Evolutionary conservation across 768 basidiomycete genomes (phyloP), one percentile per base, ranked within the genome.

Genomic region (Fomitopsis pulvina): DNA sequence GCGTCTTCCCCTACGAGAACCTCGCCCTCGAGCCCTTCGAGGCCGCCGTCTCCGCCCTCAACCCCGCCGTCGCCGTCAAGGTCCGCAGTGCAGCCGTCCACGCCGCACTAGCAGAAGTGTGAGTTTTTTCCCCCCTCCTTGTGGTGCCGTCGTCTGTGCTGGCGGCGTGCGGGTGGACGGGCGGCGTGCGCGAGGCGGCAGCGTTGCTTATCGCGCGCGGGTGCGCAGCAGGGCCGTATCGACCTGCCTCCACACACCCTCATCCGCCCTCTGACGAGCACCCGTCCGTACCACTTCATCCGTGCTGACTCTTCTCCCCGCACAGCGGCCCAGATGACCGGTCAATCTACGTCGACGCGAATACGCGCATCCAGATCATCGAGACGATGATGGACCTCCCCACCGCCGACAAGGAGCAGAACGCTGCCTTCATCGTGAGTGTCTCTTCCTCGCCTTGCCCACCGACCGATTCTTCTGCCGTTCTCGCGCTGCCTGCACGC

Each of bases 331-430:
- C 62, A 4, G 63, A 67, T 41, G 66, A 68, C 45, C 58, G 53
- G 46, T 73, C 74, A 28, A 66, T 71, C 55, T 71, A 67, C 56
- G 71, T 76, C 55, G 75, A 77, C 57, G 63, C 69, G 49, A 71
- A 77, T 57, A 77, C 88, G 4, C 84, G 88, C 51, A 92, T 93
- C 46, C 90, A 92, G 64, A 78, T 93, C 52, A 63, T 92, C 42
- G 87, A 91, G 58, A 83, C 85, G 21, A 83, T 93, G 72, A 68
- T 80, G 50, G 72, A 79, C 60, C 80, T 93, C 32, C 85, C 87
- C 4, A 76, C 81, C 46, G 68, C 75, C 18, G 71, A 76, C 50
- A 75, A 74, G 66, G 73, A 76, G 57, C 76, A 77, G 61, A 70
- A 66, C 53, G 76, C 74, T 16, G 90, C 91, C 0, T 93, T 93